Conservation (phyloP, 2,329 filamentous ascomycete genomes). For the Camillea tinctor region DNA sequence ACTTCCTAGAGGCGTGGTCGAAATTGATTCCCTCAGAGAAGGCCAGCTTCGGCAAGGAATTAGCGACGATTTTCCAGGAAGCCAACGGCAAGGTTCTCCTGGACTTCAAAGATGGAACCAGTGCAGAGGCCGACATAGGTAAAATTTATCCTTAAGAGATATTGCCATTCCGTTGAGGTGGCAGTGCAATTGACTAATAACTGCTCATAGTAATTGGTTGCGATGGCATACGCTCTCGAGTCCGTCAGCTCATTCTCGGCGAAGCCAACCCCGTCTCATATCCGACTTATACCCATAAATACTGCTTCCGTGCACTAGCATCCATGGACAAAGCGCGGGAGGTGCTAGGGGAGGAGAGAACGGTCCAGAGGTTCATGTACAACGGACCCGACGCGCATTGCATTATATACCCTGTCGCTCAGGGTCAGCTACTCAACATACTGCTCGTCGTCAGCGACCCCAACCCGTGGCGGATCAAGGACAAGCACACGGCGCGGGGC, state of each 20-base stretch:
- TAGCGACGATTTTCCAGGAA: constrained; percentile 29
- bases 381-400: constrained; percentile 57
- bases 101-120: constrained; percentile 33
- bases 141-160: constrained; percentile 1
- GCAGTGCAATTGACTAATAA: constrained; percentile 2
- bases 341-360: constrained; percentile 48
- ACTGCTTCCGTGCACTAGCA: constrained; percentile 61
- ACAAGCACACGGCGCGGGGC: constrained; percentile 35
- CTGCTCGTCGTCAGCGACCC: constrained; percentile 45
- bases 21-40: constrained; percentile 27
- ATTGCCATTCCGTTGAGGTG: neutral
- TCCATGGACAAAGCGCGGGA: constrained; percentile 54
- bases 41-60: constrained; percentile 35
- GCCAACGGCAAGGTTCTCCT: constrained; percentile 26
- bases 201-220: constrained; percentile 52
- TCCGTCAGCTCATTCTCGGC: constrained; percentile 52
- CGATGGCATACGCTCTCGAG: constrained; percentile 61
- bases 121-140: constrained; percentile 34
- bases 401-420: constrained; percentile 60
- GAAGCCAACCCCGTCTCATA: constrained; percentile 41
- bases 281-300: constrained; percentile 55
- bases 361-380: constrained; percentile 53
- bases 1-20: constrained; percentile 41
- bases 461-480: constrained; percentile 34
- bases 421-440: constrained; percentile 57